Conservation (phyloP, 2,329 filamentous ascomycete species). For the Capronia americana region DNA sequence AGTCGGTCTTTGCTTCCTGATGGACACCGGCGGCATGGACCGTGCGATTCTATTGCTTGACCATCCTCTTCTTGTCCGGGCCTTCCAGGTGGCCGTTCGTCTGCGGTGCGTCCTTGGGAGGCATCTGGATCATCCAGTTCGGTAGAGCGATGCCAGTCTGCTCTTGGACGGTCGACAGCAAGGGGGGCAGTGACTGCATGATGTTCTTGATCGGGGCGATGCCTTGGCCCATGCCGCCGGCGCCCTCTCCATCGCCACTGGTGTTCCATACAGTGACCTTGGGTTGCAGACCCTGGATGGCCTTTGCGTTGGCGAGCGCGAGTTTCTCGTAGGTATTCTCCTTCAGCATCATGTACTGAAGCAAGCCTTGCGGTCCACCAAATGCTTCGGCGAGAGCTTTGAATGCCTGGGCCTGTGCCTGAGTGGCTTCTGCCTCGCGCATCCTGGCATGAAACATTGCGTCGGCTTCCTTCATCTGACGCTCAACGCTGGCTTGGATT, state of each 20-base stretch:
- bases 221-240: conserved; percentile 54
- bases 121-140: conserved; percentile 69
- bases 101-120: conserved; percentile 15
- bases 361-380: conserved; percentile 76
- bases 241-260: conserved; percentile 54
- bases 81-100: conserved; percentile 13
- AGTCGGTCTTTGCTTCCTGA: background rate
- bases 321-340: conserved; percentile 78
- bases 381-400: conserved; percentile 72
- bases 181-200: conserved; percentile 81
- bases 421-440: conserved; percentile 77
- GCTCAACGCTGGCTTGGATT: conserved; percentile 36
- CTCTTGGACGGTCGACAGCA: conserved; percentile 84
- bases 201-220: conserved; percentile 75
- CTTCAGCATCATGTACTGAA: conserved; percentile 89
- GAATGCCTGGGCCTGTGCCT: conserved; percentile 82
- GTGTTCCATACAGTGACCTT: conserved; percentile 95
- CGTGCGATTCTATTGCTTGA: background rate
- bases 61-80: conserved; percentile 6
- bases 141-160: conserved; percentile 85
- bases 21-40: background rate
- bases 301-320: conserved; percentile 76
- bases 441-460: conserved; percentile 66
- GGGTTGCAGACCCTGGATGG: conserved; percentile 77
- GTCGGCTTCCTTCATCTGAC: conserved; percentile 62